Conservation (phyloP, 1,284 basidiomycete species). For the Tilletia caries region DNA sequence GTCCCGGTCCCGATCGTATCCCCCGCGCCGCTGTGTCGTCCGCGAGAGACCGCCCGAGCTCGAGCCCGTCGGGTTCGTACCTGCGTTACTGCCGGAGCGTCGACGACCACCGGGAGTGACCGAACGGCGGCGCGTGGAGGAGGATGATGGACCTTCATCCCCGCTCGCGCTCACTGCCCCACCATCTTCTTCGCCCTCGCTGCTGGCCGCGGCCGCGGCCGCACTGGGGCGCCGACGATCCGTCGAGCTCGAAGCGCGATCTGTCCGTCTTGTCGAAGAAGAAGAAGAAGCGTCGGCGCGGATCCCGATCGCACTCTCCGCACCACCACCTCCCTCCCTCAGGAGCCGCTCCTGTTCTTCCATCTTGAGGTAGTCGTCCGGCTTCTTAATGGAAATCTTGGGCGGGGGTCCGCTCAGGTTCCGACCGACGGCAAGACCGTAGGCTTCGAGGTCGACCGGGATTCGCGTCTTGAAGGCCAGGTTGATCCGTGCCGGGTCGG, state of each 20-base stretch:
- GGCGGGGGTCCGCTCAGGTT: slow-evolving; percentile 50
- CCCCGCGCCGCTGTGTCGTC: neutral
- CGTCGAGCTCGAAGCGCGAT: neutral
- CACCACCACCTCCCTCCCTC: neutral
- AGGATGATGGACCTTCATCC: neutral
- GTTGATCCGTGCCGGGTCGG: slow-evolving; percentile 59
- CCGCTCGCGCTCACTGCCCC: neutral
- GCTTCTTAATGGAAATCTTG: slow-evolving; percentile 23
- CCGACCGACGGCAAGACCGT: slow-evolving; percentile 44
- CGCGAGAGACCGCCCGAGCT: neutral
- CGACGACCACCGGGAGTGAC: neutral
- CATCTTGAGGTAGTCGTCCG: slow-evolving; percentile 12
- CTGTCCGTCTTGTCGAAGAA: neutral
- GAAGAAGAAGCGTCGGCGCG: neutral
- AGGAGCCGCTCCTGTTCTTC: slow-evolving; percentile 4
- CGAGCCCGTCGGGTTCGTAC: neutral
- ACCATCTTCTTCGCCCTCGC: neutral
- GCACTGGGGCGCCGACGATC: neutral
- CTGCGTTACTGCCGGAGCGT: neutral
- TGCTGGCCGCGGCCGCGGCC: neutral
- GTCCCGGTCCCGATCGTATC: slow-evolving; percentile 7
- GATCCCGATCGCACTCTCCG: neutral
- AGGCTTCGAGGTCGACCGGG: slow-evolving; percentile 45
- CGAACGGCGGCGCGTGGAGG: neutral
- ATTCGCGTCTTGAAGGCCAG: slow-evolving; percentile 42